A percentile compares a stretch with the other conserved stretches of the same genome.
phyloP scores from a whole-genome alignment of 495 filamentous ascomycete genomes.

The Letharia lupina region DNA sequence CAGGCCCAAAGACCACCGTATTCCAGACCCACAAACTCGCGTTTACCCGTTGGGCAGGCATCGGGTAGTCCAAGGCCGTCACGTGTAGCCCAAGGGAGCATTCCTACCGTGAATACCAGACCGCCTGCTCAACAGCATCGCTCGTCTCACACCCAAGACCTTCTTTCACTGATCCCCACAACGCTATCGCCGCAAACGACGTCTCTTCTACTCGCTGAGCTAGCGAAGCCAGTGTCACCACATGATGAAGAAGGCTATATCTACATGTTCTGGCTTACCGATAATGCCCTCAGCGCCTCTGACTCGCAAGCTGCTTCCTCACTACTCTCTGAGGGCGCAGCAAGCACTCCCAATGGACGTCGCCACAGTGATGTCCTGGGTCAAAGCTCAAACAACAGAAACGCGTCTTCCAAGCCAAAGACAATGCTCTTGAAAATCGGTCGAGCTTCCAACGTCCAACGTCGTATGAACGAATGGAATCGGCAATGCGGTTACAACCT shows the following conservation, averaged over 20 bases:
- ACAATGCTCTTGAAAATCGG: slow-evolving; percentile 87
- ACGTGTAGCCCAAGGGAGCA: not conserved
- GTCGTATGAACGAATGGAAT: slow-evolving; percentile 85
- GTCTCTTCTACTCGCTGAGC: slow-evolving; percentile 58
- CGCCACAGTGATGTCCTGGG: slow-evolving; percentile 54
- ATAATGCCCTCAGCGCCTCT: slow-evolving; percentile 33
- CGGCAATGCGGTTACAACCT: slow-evolving; percentile 85
- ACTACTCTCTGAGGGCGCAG: slow-evolving; percentile 40
- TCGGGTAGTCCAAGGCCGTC: slow-evolving; percentile 5
- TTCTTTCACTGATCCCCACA: slow-evolving; percentile 60
- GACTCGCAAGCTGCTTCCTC: slow-evolving; percentile 51
- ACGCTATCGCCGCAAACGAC: slow-evolving; percentile 55
- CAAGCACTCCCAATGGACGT: slow-evolving; percentile 34
- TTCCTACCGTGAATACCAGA: not conserved
- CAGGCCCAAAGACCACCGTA: not conserved
- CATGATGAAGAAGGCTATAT: slow-evolving; percentile 86
- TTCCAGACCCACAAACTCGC: not conserved
- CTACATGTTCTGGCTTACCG: slow-evolving; percentile 91
- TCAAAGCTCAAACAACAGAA: not conserved
- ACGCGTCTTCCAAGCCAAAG: slow-evolving; percentile 24
- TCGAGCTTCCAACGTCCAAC: slow-evolving; percentile 80
- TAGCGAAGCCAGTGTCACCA: slow-evolving; percentile 71
- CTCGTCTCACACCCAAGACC: slow-evolving; percentile 40
- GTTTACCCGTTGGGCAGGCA: not conserved
- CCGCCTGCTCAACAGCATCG: slow-evolving; percentile 33